A percentile compares a stretch with the other conserved stretches of the same genome.
These are phyloP conservation scores for Sporisorium scitamineum DNA, from an alignment of 1,284 basidiomycete species.

Conservation along the genomic window DNA sequence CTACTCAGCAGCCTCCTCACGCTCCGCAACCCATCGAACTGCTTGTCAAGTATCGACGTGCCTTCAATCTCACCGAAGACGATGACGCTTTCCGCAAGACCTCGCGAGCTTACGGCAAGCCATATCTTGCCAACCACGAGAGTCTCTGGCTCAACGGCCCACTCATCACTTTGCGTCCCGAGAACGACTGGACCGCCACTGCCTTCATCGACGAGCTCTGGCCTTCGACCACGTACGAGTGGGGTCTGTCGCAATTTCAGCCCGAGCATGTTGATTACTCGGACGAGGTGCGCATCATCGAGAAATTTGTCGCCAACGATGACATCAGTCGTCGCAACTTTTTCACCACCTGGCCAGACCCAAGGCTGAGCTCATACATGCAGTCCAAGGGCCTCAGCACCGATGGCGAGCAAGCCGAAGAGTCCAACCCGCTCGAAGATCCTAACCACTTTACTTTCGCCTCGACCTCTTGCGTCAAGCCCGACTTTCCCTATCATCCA, in stretches of 20 bases:
- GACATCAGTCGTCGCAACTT: constrained; percentile 44
- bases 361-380: constrained; percentile 59
- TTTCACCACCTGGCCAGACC: constrained; percentile 74
- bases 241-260: constrained; percentile 71
- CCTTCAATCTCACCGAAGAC: constrained; percentile 24
- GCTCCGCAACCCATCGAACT: constrained; percentile 55
- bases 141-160: constrained; percentile 68
- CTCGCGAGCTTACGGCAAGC: constrained; percentile 20
- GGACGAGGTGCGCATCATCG: constrained; percentile 49
- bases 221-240: constrained; percentile 81
- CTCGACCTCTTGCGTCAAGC: constrained; percentile 67
- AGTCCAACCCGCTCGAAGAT: constrained; percentile 60
- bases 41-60: constrained; percentile 45
- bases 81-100: constrained; percentile 27
- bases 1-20: not conserved
- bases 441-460: constrained; percentile 68
- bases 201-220: constrained; percentile 75
- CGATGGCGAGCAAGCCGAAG: constrained; percentile 16
- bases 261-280: constrained; percentile 37
- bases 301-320: constrained; percentile 45
- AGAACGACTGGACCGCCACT: constrained; percentile 78
- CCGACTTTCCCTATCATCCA: constrained; percentile 67
- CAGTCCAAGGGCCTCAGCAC: constrained; percentile 41
- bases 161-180: constrained; percentile 63
- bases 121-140: constrained; percentile 39